Percentiles rank a stretch among this genome's conserved stretches.
Evolutionary conservation across 192 early-diverging fungal genomes (phyloP).

Genomic region (Backusella morwellensis): DNA sequence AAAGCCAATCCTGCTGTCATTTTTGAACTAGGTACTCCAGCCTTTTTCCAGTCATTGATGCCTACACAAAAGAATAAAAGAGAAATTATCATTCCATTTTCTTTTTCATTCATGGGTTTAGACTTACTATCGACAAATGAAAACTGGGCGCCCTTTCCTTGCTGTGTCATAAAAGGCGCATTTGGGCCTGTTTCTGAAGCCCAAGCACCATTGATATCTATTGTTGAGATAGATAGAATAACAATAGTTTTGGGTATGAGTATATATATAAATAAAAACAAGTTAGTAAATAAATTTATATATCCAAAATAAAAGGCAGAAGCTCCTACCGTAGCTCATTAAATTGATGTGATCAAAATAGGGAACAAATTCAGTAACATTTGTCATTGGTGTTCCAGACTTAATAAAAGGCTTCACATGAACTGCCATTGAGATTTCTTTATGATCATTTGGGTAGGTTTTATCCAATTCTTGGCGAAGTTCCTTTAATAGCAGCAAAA

Average conservation of each 20-base stretch:
- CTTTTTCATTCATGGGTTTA: background rate
- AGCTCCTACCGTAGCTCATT: slow-evolving; percentile 66
- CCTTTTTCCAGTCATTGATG: slow-evolving; percentile 52
- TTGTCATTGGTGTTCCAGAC: slow-evolving; percentile 38
- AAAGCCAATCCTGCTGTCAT: slow-evolving; percentile 59
- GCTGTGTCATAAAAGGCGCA: slow-evolving; percentile 47
- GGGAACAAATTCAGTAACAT: slow-evolving; percentile 50
- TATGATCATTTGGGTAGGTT: slow-evolving; percentile 38
- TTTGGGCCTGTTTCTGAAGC: slow-evolving; percentile 59
- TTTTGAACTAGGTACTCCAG: slow-evolving; percentile 58
- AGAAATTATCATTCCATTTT: background rate
- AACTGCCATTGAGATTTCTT: slow-evolving; percentile 62
- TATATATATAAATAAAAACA: background rate
- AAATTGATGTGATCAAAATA: slow-evolving; percentile 62
- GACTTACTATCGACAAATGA: slow-evolving; percentile 39
- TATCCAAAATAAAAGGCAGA: background rate
- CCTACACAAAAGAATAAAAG: slow-evolving; percentile 23
- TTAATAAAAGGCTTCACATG: slow-evolving; percentile 57
- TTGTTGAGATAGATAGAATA: background rate
- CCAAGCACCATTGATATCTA: slow-evolving; percentile 55
- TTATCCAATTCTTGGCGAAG: slow-evolving; percentile 45
- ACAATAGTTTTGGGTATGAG: background rate
- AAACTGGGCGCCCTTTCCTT: slow-evolving; percentile 32
- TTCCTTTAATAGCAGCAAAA: slow-evolving; percentile 50
- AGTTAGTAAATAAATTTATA: background rate